Percentiles rank a stretch among this genome's conserved stretches.
These are phyloP conservation scores for Naganishia vaughanmartiniae DNA, from an alignment of 768 basidiomycete genomes.

Conservation along the genomic window DNA sequence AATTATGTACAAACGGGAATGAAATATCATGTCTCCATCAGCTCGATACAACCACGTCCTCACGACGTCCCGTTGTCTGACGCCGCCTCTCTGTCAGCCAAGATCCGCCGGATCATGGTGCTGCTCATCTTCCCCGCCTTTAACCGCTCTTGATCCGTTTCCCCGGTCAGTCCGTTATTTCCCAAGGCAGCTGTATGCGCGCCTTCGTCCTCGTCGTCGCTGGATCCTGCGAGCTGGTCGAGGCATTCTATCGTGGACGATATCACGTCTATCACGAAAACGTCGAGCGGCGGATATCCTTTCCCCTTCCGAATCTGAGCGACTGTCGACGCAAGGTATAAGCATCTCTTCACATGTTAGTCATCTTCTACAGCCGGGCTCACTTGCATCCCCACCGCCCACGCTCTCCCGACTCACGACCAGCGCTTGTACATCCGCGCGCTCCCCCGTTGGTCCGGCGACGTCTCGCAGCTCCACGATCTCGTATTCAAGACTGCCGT, in stretches of 20 bases:
- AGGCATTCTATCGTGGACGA: slow-evolving; percentile 42
- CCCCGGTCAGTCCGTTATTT: slow-evolving; percentile 50
- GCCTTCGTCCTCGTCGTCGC: not conserved
- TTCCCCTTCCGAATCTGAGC: slow-evolving; percentile 56
- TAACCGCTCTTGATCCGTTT: slow-evolving; percentile 64
- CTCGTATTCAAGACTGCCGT: slow-evolving; percentile 64
- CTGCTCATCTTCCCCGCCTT: slow-evolving; percentile 89
- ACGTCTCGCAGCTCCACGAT: slow-evolving; percentile 77
- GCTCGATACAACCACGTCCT: not conserved
- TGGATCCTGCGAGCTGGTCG: not conserved
- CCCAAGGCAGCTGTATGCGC: not conserved
- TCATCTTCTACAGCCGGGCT: slow-evolving; percentile 46
- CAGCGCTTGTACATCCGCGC: slow-evolving; percentile 82
- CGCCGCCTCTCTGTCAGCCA: slow-evolving; percentile 53
- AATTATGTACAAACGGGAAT: not conserved
- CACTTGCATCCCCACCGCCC: slow-evolving; percentile 70
- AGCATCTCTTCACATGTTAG: not conserved
- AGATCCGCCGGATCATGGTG: slow-evolving; percentile 87
- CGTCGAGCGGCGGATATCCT: slow-evolving; percentile 62
- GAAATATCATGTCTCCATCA: not conserved
- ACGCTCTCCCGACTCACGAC: slow-evolving; percentile 89
- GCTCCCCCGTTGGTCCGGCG: slow-evolving; percentile 84
- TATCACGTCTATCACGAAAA: slow-evolving; percentile 84
- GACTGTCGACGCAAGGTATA: slow-evolving; percentile 1
- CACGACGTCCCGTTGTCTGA: not conserved